phyloP scores from a whole-genome alignment of 495 filamentous ascomycete genomes.

The Friedmanniomyces endolithicus region DNA sequence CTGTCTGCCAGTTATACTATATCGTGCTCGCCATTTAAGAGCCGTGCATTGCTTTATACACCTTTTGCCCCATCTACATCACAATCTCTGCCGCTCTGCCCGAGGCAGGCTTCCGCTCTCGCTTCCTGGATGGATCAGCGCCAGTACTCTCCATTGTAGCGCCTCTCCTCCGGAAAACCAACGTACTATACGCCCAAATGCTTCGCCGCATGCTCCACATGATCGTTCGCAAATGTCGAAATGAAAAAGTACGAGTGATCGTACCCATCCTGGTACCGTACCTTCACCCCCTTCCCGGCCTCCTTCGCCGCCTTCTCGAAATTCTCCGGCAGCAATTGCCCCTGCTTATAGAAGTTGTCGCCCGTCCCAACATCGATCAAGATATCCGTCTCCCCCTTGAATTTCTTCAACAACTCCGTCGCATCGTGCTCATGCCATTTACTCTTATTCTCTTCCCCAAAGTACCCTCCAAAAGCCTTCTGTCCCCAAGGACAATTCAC shows the following conservation, averaged over 20 bases:
- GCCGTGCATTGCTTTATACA: too few relatives aligned
- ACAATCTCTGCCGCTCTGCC: constrained; percentile 8
- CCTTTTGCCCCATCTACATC: neutral
- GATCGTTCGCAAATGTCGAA: constrained; percentile 75
- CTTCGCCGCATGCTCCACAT: constrained; percentile 83
- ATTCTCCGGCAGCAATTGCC: constrained; percentile 88
- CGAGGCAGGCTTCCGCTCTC: neutral
- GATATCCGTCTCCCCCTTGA: constrained; percentile 56
- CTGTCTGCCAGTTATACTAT: too few relatives aligned
- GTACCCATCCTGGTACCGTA: constrained; percentile 82
- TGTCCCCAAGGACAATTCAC: constrained; percentile 79
- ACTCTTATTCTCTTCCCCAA: constrained; percentile 56
- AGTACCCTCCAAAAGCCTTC: constrained; percentile 87
- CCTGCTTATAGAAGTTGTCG: constrained; percentile 91
- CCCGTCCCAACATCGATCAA: constrained; percentile 85
- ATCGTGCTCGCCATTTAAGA: too few relatives aligned
- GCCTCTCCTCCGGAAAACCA: neutral
- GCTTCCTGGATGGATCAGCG: constrained; percentile 16
- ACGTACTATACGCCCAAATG: constrained; percentile 49
- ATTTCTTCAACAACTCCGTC: constrained; percentile 73
- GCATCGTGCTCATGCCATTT: constrained; percentile 85
- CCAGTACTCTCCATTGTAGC: too few relatives aligned
- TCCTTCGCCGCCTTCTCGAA: constrained; percentile 67
- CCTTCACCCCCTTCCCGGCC: constrained; percentile 51
- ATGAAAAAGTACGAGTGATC: constrained; percentile 97